Base-by-base conservation (phyloP, 192 early-diverging fungal genomes). In the Glomus cerebriforme region DNA sequence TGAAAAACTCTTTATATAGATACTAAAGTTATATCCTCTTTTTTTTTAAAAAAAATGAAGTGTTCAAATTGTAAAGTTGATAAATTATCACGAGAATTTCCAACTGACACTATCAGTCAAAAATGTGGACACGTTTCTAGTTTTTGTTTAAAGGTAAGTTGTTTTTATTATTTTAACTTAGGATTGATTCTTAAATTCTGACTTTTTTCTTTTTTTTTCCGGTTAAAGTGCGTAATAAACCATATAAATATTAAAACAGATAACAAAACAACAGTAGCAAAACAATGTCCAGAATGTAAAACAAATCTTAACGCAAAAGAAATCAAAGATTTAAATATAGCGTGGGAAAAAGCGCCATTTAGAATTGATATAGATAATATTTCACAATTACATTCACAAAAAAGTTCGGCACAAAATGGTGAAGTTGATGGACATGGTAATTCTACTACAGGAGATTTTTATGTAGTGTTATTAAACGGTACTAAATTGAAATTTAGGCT, bases 41-140 rank as follows among this genome's bases (percentile, higher is more conserved):
- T 62, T n/a, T 62, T 27, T 62, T 29, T 27, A 29, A 67, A 32
- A 67, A 70, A 29, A 70, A 80, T 80, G 79, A 72, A 73, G 15
- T 80, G 79, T 65, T 26, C 72, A 64, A 35, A 31, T 32, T 80
- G 79, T 74, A 19, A 62, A 47, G 10, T 62, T 26, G 73, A 80
- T 60, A 80, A 80, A 73, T 62, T 80, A 65, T 75, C 79, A 32
- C 27, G 47, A 22, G 79, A 80, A 26, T 80, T 80, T 45, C 79
- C 79, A 32, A 9, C 59, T 9, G 63, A 64, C 19, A 43, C 24
- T 19, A 35, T 75, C 4, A 80, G 62, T 47, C 35, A 80, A 31
- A 63, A 49, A 17, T 80, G 79, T 64, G 7, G 9, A 7, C 79
- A 80, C 22, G 32, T 80, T 43, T 47, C 79, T 77, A 75, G 49